These are phyloP conservation scores for Hypoxylon sp. DNA, from an alignment of 2,329 filamentous ascomycete genomes.

Conservation along the genomic window DNA sequence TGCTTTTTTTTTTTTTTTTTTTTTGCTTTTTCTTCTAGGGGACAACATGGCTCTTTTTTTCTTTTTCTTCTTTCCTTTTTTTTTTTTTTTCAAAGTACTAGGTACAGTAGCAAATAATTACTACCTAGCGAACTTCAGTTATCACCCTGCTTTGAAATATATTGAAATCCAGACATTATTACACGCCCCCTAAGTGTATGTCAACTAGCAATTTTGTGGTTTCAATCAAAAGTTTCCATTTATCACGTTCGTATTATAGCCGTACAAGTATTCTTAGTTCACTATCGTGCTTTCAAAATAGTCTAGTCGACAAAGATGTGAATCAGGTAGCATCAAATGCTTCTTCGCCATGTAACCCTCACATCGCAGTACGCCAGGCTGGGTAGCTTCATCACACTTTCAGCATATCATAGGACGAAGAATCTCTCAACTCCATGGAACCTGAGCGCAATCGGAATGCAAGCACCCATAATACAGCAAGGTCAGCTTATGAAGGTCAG, in stretches of 20 bases:
- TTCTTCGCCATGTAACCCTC: neutral
- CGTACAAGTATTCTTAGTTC: neutral
- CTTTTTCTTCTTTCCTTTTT: neutral
- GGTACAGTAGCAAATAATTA: no score
- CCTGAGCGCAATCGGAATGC: conserved; percentile 3
- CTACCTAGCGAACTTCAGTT: no score
- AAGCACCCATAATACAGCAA: conserved; percentile 8
- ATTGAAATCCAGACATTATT: no score
- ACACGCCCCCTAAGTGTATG: no score
- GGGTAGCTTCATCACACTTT: neutral
- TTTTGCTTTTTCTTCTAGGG: neutral
- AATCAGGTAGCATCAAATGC: neutral
- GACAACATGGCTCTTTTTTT: neutral
- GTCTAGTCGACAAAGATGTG: no score
- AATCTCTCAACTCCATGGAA: conserved; percentile 2
- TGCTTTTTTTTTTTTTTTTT: neutral
- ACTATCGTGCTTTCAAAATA: no score
- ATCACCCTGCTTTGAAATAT: no score
- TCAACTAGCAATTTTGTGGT: no score
- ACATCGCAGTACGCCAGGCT: no score
- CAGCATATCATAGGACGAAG: neutral
- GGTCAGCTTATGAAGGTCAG: conserved; percentile 4
- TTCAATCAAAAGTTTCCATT: no score
- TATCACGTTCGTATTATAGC: neutral
- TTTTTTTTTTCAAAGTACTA: neutral